Conservation (phyloP, 208 protist species). For the Crithidia fasciculata region DNA sequence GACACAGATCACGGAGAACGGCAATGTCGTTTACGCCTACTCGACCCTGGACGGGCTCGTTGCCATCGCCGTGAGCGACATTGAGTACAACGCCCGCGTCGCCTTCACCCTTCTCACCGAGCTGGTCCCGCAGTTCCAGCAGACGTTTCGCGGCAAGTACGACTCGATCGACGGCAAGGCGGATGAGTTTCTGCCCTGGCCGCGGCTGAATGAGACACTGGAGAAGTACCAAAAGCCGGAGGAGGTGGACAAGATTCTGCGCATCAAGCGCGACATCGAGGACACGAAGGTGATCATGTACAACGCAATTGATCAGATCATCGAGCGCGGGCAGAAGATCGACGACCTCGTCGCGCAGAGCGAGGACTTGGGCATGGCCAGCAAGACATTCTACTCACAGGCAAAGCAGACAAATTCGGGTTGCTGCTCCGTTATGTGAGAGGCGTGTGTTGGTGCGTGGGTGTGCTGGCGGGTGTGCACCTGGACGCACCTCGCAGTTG, state of each 20-base stretch:
- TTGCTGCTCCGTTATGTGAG: conserved; percentile 87
- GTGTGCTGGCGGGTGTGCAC: too few species aligned
- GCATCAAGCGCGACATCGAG: conserved; percentile 90
- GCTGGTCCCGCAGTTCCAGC: conserved; percentile 72
- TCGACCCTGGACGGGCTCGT: conserved; percentile 79
- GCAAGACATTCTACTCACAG: conserved; percentile 91
- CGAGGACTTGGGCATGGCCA: conserved; percentile 81
- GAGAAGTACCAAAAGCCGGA: conserved; percentile 90
- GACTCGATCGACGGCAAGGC: conserved; percentile 47
- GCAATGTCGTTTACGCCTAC: conserved; percentile 78
- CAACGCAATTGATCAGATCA: conserved; percentile 91
- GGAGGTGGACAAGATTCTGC: conserved; percentile 90
- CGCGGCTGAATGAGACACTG: conserved; percentile 73
- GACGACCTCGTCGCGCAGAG: conserved; percentile 88
- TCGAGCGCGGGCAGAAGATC: conserved; percentile 91
- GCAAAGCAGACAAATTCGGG: conserved; percentile 90
- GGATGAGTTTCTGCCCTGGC: conserved; percentile 86
- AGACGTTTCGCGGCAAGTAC: conserved; percentile 90
- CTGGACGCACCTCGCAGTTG: too few species aligned
- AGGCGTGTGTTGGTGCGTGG: background rate
- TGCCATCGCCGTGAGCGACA: conserved; percentile 80
- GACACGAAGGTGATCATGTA: conserved; percentile 94
- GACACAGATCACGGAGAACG: conserved; percentile 85
- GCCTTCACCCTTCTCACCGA: conserved; percentile 88
- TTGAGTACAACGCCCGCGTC: conserved; percentile 87